phyloP scores from a whole-genome alignment of 1,284 basidiomycete genomes.

The Cutaneotrichosporon sp. region DNA sequence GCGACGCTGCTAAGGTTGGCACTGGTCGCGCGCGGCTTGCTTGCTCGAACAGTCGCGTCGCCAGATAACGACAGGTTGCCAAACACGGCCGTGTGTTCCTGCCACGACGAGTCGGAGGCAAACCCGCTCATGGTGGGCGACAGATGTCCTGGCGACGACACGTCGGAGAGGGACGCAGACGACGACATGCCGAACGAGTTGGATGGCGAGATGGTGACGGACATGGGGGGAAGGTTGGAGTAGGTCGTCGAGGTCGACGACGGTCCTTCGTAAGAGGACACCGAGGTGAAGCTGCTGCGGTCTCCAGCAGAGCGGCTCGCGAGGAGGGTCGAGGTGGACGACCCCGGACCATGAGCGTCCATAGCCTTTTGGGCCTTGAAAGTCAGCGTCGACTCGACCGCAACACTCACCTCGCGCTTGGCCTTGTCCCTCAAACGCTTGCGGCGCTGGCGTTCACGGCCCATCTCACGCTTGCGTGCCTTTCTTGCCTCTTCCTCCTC shows the following conservation, averaged over 20 bases:
- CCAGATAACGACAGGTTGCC: constrained; percentile 12
- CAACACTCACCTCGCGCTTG: constrained; percentile 16
- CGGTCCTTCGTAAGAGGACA: constrained; percentile 14
- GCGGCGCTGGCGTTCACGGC: constrained; percentile 19
- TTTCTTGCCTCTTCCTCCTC: constrained; percentile 20
- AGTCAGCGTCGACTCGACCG: neutral
- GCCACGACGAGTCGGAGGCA: constrained; percentile 12
- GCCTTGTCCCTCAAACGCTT: constrained; percentile 21
- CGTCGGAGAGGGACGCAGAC: constrained; percentile 15
- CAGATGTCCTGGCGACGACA: constrained; percentile 14
- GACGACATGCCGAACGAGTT: constrained; percentile 13
- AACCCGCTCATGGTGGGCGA: constrained; percentile 17
- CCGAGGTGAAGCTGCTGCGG: constrained; percentile 3
- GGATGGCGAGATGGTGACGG: constrained; percentile 12
- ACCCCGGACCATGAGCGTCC: constrained; percentile 1
- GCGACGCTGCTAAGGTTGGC: constrained; percentile 3
- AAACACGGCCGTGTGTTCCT: constrained; percentile 20
- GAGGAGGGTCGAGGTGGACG: constrained; percentile 1
- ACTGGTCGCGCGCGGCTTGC: constrained; percentile 9
- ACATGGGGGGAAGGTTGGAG: constrained; percentile 15
- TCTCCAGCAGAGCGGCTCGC: constrained; percentile 6
- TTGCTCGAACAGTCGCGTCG: constrained; percentile 11
- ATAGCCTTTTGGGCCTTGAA: neutral
- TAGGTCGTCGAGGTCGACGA: constrained; percentile 14
- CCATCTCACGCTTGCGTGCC: constrained; percentile 21